phyloP scores from a whole-genome alignment of 2,329 filamentous ascomycete species.

The Neophaeococcomyces mojaviensis region DNA sequence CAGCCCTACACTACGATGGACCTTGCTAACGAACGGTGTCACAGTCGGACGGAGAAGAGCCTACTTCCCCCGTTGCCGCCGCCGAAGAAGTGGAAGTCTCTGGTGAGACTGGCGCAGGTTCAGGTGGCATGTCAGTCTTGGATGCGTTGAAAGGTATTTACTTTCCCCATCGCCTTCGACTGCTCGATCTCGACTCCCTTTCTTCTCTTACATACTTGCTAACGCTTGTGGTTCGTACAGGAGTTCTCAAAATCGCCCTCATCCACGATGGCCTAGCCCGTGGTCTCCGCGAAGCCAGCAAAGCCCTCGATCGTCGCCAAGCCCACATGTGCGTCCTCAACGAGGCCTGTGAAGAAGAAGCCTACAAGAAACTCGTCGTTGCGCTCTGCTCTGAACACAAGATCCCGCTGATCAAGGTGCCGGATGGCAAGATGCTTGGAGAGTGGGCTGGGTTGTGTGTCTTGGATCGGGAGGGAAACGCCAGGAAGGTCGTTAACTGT shows the following conservation, averaged over 20 bases:
- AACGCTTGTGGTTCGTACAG: slow-evolving; percentile 7
- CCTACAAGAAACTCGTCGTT: slow-evolving; percentile 99
- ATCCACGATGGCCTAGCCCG: slow-evolving; percentile 99
- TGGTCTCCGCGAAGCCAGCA: slow-evolving; percentile 95
- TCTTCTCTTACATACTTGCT: background rate
- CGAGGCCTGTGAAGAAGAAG: slow-evolving; percentile 99
- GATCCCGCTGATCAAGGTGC: slow-evolving; percentile 99
- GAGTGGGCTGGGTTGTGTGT: slow-evolving; percentile 99
- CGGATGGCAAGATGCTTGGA: slow-evolving; percentile 98
- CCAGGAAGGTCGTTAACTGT: slow-evolving; percentile 99
- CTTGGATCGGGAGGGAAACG: slow-evolving; percentile 97
- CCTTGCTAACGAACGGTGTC: slow-evolving; percentile 17
- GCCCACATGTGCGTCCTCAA: slow-evolving; percentile 99
- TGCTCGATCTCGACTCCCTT: background rate
- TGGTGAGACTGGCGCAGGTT: slow-evolving; percentile 70
- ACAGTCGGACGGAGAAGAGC: slow-evolving; percentile 99
- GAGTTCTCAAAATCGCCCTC: slow-evolving; percentile 94
- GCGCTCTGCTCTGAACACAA: slow-evolving; percentile 99
- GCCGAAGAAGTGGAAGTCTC: slow-evolving; percentile 91
- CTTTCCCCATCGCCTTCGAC: background rate
- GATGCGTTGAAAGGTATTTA: slow-evolving; percentile 78
- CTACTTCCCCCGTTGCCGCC: slow-evolving; percentile 66
- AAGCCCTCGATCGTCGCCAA: slow-evolving; percentile 96
- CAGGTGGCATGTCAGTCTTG: slow-evolving; percentile 84
- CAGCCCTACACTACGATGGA: background rate